Percentiles rank a stretch among this genome's conserved stretches.
Conservation (phyloP, 768 basidiomycete species). For the Auriscalpium microsporum region DNA sequence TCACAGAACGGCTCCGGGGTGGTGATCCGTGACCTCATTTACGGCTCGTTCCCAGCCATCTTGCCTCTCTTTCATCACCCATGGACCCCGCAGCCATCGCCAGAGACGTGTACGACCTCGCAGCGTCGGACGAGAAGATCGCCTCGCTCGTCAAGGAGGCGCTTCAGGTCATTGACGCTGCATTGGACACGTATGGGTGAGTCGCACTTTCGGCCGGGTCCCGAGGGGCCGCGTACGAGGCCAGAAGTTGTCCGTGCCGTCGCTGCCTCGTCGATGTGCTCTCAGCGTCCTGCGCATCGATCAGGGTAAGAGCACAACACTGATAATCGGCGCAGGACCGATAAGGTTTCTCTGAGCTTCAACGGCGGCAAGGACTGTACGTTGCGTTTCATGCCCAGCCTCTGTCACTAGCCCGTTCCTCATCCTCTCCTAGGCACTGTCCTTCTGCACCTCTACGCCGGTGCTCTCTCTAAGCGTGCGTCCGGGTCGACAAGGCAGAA, state of each 20-base stretch:
- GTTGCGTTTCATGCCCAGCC: conserved; percentile 18
- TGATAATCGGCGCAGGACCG: conserved; percentile 36
- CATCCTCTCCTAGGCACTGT: conserved; percentile 63
- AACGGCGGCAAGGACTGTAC: conserved; percentile 98
- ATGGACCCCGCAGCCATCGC: conserved; percentile 50
- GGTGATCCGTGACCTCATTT: no score
- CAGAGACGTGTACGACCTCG: conserved; percentile 53
- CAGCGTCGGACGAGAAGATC: conserved; percentile 45
- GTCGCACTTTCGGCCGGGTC: conserved; percentile 26
- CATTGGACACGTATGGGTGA: conserved; percentile 75
- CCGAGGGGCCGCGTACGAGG: not conserved
- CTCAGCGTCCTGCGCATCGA: not conserved
- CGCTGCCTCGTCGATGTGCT: no score
- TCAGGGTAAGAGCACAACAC: not conserved
- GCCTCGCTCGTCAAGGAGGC: conserved; percentile 67
- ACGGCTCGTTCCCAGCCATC: no score
- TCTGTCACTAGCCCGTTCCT: not conserved
- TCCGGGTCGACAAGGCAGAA: conserved; percentile 28
- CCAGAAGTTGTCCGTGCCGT: no score
- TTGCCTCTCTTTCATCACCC: not conserved
- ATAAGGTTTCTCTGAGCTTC: conserved; percentile 81
- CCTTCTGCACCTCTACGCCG: conserved; percentile 83
- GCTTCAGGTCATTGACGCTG: conserved; percentile 69
- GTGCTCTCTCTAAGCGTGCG: conserved; percentile 43
- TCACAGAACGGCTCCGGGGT: no score